phyloP scores from a whole-genome alignment of 306 rosid species.

The Luffa acutangula region DNA sequence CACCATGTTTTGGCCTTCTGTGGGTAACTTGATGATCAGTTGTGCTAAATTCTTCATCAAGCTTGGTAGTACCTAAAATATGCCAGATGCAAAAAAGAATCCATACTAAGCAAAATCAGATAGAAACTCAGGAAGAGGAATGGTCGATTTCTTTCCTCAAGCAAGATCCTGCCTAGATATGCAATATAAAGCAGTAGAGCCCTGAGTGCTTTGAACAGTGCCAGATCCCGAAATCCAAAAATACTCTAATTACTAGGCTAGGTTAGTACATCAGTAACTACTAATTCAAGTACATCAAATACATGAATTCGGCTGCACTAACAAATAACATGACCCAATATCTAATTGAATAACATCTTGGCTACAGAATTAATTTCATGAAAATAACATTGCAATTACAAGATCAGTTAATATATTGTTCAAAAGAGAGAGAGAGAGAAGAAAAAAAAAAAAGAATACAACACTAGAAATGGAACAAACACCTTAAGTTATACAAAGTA shows the following conservation, averaged over 20 bases:
- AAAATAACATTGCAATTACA: neutral
- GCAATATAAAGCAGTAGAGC: neutral
- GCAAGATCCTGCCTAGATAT: neutral
- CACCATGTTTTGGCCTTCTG: slow-evolving; percentile 58
- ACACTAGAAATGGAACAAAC: neutral
- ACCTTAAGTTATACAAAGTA: neutral
- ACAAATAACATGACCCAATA: neutral
- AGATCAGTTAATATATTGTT: neutral
- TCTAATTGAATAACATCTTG: neutral
- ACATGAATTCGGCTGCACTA: neutral
- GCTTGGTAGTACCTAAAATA: slow-evolving; percentile 64
- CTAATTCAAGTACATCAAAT: slow-evolving; percentile 9
- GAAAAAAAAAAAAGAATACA: neutral
- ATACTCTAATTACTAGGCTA: neutral
- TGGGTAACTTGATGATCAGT: slow-evolving; percentile 48
- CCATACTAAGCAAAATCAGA: neutral
- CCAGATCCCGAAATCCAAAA: neutral
- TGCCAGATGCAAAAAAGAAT: slow-evolving; percentile 1
- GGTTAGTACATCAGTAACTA: neutral
- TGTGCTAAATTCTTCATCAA: slow-evolving; percentile 77
- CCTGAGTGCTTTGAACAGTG: neutral
- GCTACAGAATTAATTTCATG: neutral
- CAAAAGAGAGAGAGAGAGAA: neutral
- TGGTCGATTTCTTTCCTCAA: neutral
- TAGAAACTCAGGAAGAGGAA: neutral